phyloP scores from a whole-genome alignment of 192 early-diverging fungal species.

The Pilaira anomala region DNA sequence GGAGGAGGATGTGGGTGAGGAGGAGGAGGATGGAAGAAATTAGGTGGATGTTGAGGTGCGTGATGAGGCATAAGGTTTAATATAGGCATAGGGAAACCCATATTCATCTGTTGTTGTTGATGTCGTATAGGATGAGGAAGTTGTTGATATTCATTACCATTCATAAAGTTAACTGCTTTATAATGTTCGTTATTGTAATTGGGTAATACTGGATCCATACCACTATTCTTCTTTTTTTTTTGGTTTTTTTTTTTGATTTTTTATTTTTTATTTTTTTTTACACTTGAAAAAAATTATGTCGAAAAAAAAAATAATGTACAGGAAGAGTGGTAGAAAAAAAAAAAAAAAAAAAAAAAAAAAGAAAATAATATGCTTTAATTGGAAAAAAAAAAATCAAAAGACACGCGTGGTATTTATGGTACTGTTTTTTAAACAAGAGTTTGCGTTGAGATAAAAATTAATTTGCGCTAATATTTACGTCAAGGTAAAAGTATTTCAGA shows the following conservation, averaged over 20 bases:
- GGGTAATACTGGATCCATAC: conserved; percentile 15
- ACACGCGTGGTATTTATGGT: too few relatives aligned
- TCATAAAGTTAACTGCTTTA: conserved; percentile 11
- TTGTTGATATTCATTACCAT: conserved; percentile 2
- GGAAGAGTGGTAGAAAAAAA: neutral
- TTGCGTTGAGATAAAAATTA: too few relatives aligned
- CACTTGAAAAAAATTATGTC: neutral
- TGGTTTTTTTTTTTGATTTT: neutral
- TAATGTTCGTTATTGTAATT: conserved; percentile 19
- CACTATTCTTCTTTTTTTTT: neutral
- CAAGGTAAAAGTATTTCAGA: too few relatives aligned
- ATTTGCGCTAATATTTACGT: too few relatives aligned
- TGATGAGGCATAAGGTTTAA: conserved; percentile 15
- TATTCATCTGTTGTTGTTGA: conserved; percentile 16
- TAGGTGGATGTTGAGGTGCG: conserved; percentile 7
- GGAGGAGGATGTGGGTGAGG: conserved; percentile 17
- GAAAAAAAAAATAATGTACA: neutral
- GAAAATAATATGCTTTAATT: too few relatives aligned
- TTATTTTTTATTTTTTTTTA: neutral
- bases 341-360: conserved; percentile 1
- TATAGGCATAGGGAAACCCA: conserved; percentile 18
- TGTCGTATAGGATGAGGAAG: neutral
- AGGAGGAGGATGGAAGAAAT: conserved; percentile 10
- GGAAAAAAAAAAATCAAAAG: too few relatives aligned
- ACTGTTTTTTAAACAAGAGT: too few relatives aligned